phyloP scores from a whole-genome alignment of 495 filamentous ascomycete genomes.

The Penicillium coffeae region DNA sequence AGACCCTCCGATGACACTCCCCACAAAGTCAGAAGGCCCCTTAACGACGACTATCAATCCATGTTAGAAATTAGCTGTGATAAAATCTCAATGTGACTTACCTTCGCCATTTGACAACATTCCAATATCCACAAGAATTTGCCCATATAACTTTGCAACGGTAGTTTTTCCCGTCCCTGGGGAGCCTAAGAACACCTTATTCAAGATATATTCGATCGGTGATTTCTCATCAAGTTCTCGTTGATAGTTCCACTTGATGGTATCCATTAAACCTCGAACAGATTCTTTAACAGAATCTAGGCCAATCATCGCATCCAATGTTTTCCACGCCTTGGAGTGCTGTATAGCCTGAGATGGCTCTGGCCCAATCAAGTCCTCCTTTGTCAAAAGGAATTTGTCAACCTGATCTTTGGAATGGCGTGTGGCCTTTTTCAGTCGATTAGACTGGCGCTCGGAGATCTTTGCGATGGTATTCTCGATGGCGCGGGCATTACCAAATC shows the following conservation, averaged over 20 bases:
- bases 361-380: slow-evolving; percentile 64
- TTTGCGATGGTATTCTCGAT: slow-evolving; percentile 57
- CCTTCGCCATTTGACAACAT: slow-evolving; percentile 60
- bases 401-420: slow-evolving; percentile 16
- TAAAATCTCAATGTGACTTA: no score
- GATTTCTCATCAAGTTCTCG: slow-evolving; percentile 58
- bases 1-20: slow-evolving; percentile 57
- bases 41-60: slow-evolving; percentile 62
- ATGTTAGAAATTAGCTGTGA: no score
- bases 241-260: slow-evolving; percentile 57
- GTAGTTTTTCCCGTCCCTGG: slow-evolving; percentile 77
- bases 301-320: slow-evolving; percentile 58
- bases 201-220: slow-evolving; percentile 56
- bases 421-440: slow-evolving; percentile 45
- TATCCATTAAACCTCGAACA: slow-evolving; percentile 52
- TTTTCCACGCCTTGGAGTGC: slow-evolving; percentile 52
- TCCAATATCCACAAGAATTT: slow-evolving; percentile 59
- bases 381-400: slow-evolving; percentile 51
- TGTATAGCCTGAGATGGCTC: slow-evolving; percentile 54
- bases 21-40: slow-evolving; percentile 72
- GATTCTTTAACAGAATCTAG: slow-evolving; percentile 60
- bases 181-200: slow-evolving; percentile 65
- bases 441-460: slow-evolving; percentile 56
- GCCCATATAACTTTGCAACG: slow-evolving; percentile 69
- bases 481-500: slow-evolving; percentile 70